Percentiles rank a stretch among this genome's conserved stretches.
Evolutionary conservation across 441 rosid species (phyloP).

Genomic region (Viola pubescens): DNA sequence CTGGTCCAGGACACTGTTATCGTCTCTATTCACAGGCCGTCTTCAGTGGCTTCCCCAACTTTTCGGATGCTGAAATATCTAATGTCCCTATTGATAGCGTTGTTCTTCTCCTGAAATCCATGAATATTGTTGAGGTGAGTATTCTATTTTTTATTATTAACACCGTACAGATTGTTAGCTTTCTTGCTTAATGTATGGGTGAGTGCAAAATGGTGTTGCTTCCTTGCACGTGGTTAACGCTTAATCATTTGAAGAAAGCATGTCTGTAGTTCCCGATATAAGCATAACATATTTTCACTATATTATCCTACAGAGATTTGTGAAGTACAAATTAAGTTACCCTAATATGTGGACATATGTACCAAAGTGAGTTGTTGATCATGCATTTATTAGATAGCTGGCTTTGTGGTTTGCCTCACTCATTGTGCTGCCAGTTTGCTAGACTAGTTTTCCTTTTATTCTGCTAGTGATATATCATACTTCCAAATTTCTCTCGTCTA

Average conservation of each 20-base stretch:
- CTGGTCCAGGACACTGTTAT: slow-evolving; percentile 93
- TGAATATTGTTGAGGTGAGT: slow-evolving; percentile 65
- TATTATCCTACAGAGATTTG: too few relatives aligned
- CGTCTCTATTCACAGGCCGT: slow-evolving; percentile 82
- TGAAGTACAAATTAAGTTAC: too few relatives aligned
- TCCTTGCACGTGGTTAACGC: neutral
- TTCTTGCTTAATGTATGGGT: neutral
- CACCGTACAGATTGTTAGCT: neutral
- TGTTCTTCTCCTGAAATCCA: slow-evolving; percentile 83
- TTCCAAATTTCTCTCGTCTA: too few relatives aligned
- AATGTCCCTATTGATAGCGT: slow-evolving; percentile 80
- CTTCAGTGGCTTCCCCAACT: slow-evolving; percentile 60
- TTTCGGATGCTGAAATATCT: slow-evolving; percentile 70
- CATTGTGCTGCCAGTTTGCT: too few relatives aligned
- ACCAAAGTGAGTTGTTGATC: too few relatives aligned
- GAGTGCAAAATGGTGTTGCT: neutral
- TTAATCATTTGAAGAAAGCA: neutral
- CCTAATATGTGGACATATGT: too few relatives aligned
- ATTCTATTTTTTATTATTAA: slow-evolving; percentile 7
- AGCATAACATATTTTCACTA: too few relatives aligned
- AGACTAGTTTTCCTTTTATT: too few relatives aligned
- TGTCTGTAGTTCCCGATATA: too few relatives aligned
- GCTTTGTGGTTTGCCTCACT: too few relatives aligned
- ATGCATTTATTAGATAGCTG: too few relatives aligned
- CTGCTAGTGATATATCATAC: too few relatives aligned